A percentile compares a stretch with the other conserved stretches of the same genome.
These are phyloP conservation scores for Entophlyctis luteolus DNA, from an alignment of 192 early-diverging fungal species.

Conservation along the genomic window DNA sequence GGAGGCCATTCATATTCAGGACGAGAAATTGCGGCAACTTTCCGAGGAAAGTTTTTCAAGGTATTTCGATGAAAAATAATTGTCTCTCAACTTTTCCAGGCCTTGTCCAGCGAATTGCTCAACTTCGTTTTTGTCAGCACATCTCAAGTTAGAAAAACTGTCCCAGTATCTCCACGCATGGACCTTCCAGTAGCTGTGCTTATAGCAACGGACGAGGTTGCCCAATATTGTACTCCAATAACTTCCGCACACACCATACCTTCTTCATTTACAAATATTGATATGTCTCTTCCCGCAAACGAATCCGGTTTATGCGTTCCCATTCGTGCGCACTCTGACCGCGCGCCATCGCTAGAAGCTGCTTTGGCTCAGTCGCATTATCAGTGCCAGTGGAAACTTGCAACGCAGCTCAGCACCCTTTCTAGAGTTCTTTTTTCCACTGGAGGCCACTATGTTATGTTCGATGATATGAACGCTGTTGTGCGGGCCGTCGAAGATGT, in stretches of 20 bases:
- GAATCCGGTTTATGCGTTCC: background rate
- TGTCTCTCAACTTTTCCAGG: background rate
- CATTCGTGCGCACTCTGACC: background rate
- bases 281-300: background rate
- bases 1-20: background rate
- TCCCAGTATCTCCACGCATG: background rate
- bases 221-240: background rate
- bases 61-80: background rate
- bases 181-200: background rate
- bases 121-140: background rate
- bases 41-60: conserved; percentile 14
- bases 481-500: background rate
- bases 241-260: background rate
- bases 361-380: background rate
- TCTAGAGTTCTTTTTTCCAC: background rate
- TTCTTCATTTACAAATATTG: background rate
- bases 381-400: background rate
- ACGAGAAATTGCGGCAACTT: background rate
- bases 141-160: background rate
- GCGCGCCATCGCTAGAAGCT: background rate
- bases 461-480: background rate
- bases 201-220: background rate
- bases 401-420: background rate
- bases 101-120: conserved; percentile 4
- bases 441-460: background rate